A percentile compares a stretch with the other conserved stretches of the same genome.
Evolutionary conservation across 306 rosid genomes (phyloP).

Genomic region (Gleditsia sinensis): DNA sequence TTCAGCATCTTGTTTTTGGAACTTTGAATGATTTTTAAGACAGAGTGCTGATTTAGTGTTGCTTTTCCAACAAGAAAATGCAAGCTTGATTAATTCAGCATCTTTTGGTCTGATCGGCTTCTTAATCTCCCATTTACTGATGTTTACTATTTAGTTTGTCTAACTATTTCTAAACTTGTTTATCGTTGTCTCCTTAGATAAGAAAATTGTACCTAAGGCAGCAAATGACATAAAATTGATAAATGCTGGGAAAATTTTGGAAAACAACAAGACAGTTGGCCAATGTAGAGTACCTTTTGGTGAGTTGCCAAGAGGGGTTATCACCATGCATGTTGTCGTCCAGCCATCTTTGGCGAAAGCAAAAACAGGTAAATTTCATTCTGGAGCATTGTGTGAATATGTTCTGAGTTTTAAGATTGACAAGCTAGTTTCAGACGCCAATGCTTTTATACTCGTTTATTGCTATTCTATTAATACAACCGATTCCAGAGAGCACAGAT

Average conservation of each 20-base stretch:
- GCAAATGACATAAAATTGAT: conserved; percentile 87
- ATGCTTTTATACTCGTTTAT: conserved; percentile 11
- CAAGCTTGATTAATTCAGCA: neutral
- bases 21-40: neutral
- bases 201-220: conserved; percentile 76
- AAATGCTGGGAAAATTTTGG: conserved; percentile 85
- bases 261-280: conserved; percentile 87
- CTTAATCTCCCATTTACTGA: neutral
- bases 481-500: neutral
- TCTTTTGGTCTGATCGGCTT: conserved; percentile 13
- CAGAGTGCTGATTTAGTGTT: neutral
- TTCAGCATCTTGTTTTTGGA: too few relatives aligned
- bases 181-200: conserved; percentile 49
- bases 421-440: neutral
- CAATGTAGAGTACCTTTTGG: conserved; percentile 86
- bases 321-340: conserved; percentile 94
- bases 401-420: neutral
- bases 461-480: neutral
- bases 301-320: conserved; percentile 76
- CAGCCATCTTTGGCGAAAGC: conserved; percentile 83
- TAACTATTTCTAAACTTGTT: conserved; percentile 10
- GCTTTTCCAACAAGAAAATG: neutral
- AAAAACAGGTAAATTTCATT: conserved; percentile 70
- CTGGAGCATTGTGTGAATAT: conserved; percentile 7
- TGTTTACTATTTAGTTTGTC: neutral